Base-by-base conservation (phyloP, 1,284 basidiomycete genomes). In the Vanrija pseudolonga region DNA sequence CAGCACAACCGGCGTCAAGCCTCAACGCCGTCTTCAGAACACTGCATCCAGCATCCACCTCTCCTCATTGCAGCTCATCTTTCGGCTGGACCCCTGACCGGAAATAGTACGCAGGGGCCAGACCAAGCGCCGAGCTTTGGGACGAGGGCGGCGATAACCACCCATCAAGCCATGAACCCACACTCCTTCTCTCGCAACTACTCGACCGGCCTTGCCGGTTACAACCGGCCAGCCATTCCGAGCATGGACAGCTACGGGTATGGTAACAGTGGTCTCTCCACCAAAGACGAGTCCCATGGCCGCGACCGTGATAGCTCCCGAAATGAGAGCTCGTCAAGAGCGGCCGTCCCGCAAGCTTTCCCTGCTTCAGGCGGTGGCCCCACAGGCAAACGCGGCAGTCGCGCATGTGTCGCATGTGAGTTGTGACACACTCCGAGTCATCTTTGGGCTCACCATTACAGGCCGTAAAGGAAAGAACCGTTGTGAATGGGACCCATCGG, bases 391-490 rank as follows among this genome's bases (percentile, higher is more conserved):
- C 55, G 75, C 28, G 75, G 75, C 3, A 69, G 68, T 38, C 69
- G 69, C 48, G 75, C 75, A 6, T 77, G 75, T 59, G 68, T 69
- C 3, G 70, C 73, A 7, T 77, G 75, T 72, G 46, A 63, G 71
- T n/a, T 70, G 15, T 40, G 6, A 9, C 7, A n/a, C n/a, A n/a
- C n/a, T n/a, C 26, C 6, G 26, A 26, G 3, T 11, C 12, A 14
- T 15, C 32, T 12, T 22, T 46, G 18, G 41, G 8, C 7, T 26
- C 12, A 36, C 23, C 45, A 38, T 23, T 14, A 3, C 59, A 76
- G 71, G 89, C 76, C 84, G 89, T 66, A 89, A 87, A 77, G 90
- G 90, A 50, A 94, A 94, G 81, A 94, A 93, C 79, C 81, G 90
- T 69, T 94, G 90, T 71, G 91, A 94, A 80, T 88, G 87, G 72